phyloP scores from a whole-genome alignment of 2,329 filamentous ascomycete species.

The Clathrospora elynae region DNA sequence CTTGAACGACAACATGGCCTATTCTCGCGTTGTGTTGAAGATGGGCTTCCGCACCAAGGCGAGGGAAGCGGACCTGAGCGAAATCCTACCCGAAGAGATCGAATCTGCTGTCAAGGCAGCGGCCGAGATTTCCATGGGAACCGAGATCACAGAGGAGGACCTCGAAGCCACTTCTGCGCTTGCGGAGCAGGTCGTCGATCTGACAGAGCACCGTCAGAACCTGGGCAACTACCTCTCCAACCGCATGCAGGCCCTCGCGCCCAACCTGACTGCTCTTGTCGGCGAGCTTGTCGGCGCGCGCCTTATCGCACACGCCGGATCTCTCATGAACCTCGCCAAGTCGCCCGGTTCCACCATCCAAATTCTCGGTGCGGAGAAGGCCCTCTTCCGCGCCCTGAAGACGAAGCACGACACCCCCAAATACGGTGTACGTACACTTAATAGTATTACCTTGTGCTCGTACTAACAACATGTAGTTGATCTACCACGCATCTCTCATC shows the following conservation, averaged over 20 bases:
- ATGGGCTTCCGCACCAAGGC: slow-evolving; percentile 89
- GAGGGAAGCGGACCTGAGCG: slow-evolving; percentile 72
- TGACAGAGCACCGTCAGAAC: slow-evolving; percentile 79
- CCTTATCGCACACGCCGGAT: slow-evolving; percentile 92
- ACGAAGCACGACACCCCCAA: slow-evolving; percentile 99
- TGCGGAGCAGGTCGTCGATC: slow-evolving; percentile 89
- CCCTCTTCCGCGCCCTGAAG: slow-evolving; percentile 96
- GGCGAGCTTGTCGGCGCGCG: slow-evolving; percentile 93
- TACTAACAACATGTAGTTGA: slow-evolving; percentile 57
- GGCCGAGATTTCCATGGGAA: slow-evolving; percentile 97
- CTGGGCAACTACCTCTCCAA: slow-evolving; percentile 87
- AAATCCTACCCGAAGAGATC: slow-evolving; percentile 90
- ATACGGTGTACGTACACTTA: slow-evolving; percentile 71
- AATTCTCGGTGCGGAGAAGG: slow-evolving; percentile 98
- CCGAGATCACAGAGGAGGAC: slow-evolving; percentile 92
- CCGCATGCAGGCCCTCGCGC: slow-evolving; percentile 95
- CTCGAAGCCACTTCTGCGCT: slow-evolving; percentile 89
- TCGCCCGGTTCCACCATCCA: slow-evolving; percentile 94
- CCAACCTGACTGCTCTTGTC: slow-evolving; percentile 90
- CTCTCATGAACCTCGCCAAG: slow-evolving; percentile 93
- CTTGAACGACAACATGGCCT: slow-evolving; percentile 77
- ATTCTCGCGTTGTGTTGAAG: slow-evolving; percentile 82
- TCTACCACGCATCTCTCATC: slow-evolving; percentile 72
- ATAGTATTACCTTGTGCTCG: too few relatives aligned
- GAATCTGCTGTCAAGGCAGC: slow-evolving; percentile 90